Evolutionary conservation across 192 early-diverging fungal genomes (phyloP).

Genomic region (Coemansia reversa): DNA sequence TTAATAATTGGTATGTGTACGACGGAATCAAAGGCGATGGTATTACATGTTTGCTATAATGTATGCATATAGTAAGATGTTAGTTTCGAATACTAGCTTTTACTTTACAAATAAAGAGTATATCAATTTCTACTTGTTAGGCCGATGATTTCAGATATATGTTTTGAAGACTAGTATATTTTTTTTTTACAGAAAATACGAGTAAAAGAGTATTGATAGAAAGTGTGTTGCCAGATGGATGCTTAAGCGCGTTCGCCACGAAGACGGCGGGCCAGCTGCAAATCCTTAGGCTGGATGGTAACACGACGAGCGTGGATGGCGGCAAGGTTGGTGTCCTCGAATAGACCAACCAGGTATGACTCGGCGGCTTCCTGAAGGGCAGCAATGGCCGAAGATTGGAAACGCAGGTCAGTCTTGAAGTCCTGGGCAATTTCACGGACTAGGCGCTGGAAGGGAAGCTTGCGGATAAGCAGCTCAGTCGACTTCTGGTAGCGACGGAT

Average conservation of each 20-base stretch:
- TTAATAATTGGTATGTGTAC: conserved; percentile 79
- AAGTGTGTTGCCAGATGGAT: not conserved
- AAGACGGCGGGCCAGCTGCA: conserved; percentile 96
- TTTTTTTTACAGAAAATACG: too few relatives aligned
- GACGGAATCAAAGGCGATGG: conserved; percentile 62
- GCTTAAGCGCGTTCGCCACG: conserved; percentile 83
- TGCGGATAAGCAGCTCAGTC: conserved; percentile 91
- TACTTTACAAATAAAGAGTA: conserved; percentile 1
- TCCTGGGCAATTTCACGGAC: conserved; percentile 99
- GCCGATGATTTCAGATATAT: too few relatives aligned
- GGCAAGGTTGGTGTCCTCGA: conserved; percentile 99
- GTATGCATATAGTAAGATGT: too few relatives aligned
- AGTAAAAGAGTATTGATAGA: not conserved
- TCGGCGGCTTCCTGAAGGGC: conserved; percentile 98
- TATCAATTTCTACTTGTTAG: too few relatives aligned
- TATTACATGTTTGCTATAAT: conserved; percentile 23
- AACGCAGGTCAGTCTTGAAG: conserved; percentile 98
- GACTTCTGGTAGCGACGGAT: conserved; percentile 96
- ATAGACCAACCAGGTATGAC: conserved; percentile 85
- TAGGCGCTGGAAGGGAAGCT: conserved; percentile 92
- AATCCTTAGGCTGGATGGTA: conserved; percentile 99
- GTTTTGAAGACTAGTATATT: too few relatives aligned
- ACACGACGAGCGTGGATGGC: conserved; percentile 99
- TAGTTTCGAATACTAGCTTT: conserved; percentile 2
- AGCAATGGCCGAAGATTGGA: conserved; percentile 99